phyloP scores from a whole-genome alignment of 441 rosid genomes.

The Erodium moschatum region DNA sequence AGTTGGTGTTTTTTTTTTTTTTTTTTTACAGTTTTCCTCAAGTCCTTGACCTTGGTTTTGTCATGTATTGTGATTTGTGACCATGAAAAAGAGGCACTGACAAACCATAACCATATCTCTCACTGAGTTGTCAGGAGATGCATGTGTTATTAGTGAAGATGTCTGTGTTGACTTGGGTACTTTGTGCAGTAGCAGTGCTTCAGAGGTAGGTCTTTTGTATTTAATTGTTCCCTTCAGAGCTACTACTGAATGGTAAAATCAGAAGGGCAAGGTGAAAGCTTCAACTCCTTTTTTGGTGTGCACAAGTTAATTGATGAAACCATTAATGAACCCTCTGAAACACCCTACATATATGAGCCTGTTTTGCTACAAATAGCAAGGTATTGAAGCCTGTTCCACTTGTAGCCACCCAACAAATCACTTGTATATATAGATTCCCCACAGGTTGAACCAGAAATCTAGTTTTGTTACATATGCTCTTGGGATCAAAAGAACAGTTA shows the following conservation, averaged over 20 bases:
- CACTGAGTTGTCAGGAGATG: background rate
- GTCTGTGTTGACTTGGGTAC: slow-evolving; percentile 5
- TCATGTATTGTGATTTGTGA: slow-evolving; percentile 21
- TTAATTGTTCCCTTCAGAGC: background rate
- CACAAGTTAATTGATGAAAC: background rate
- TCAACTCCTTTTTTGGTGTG: background rate
- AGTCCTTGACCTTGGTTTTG: slow-evolving; percentile 12
- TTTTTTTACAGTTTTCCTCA: background rate
- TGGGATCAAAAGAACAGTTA: no score
- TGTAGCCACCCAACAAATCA: background rate
- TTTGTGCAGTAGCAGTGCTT: slow-evolving; percentile 1
- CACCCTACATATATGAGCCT: background rate
- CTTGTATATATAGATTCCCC: background rate
- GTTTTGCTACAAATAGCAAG: slow-evolving; percentile 1
- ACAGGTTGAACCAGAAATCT: background rate
- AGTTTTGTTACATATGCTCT: no score
- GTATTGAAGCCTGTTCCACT: background rate
- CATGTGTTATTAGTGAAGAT: slow-evolving; percentile 10
- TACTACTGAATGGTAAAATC: background rate
- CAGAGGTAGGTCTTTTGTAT: background rate
- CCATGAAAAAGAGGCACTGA: slow-evolving; percentile 36
- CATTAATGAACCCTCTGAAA: slow-evolving; percentile 5
- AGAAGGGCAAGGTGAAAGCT: background rate
- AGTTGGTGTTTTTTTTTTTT: background rate
- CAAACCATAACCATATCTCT: slow-evolving; percentile 20